Conservation (phyloP, 2,329 filamentous ascomycete genomes). For the Aurifilum marmelostoma region DNA sequence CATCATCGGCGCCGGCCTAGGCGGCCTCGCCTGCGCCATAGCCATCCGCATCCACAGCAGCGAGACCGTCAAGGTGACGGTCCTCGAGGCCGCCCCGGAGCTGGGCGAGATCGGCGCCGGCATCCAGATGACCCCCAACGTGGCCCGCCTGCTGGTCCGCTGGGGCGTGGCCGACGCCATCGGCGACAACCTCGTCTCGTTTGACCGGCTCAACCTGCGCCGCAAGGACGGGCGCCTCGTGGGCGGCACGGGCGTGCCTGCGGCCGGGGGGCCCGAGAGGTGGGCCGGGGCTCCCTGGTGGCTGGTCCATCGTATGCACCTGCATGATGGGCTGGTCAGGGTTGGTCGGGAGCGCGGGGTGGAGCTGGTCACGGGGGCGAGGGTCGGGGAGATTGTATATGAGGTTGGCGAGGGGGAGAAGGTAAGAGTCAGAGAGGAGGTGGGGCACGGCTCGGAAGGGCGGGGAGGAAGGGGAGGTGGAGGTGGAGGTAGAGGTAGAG, state of each 20-base stretch:
- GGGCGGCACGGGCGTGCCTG: slow-evolving; percentile 40
- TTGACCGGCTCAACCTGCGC: slow-evolving; percentile 45
- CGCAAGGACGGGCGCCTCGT: slow-evolving; percentile 43
- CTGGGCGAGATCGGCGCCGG: slow-evolving; percentile 45
- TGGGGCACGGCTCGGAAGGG: no score
- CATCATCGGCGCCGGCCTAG: slow-evolving; percentile 21
- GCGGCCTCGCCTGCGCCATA: slow-evolving; percentile 38
- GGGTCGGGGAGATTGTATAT: slow-evolving; percentile 40
- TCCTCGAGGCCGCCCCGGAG: slow-evolving; percentile 45
- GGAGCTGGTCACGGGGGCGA: slow-evolving; percentile 41
- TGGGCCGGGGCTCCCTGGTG: slow-evolving; percentile 42
- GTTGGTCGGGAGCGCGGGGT: slow-evolving; percentile 44
- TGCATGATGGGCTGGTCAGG: slow-evolving; percentile 47
- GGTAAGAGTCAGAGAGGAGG: neutral
- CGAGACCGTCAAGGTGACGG: slow-evolving; percentile 41
- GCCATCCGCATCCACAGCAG: slow-evolving; percentile 37
- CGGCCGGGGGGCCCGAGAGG: slow-evolving; percentile 27
- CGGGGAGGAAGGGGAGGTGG: neutral
- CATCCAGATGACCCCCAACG: slow-evolving; percentile 47
- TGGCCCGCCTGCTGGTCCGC: slow-evolving; percentile 42
- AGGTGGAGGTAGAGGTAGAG: neutral
- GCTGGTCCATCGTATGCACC: slow-evolving; percentile 51
- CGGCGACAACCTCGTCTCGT: slow-evolving; percentile 44
- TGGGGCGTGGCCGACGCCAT: slow-evolving; percentile 46
- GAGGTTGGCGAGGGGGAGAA: slow-evolving; percentile 28